Percentiles rank a stretch among this genome's conserved stretches.
Evolutionary conservation across 148 eudicot genomes (phyloP).

Genomic region (Cornus controversa): DNA sequence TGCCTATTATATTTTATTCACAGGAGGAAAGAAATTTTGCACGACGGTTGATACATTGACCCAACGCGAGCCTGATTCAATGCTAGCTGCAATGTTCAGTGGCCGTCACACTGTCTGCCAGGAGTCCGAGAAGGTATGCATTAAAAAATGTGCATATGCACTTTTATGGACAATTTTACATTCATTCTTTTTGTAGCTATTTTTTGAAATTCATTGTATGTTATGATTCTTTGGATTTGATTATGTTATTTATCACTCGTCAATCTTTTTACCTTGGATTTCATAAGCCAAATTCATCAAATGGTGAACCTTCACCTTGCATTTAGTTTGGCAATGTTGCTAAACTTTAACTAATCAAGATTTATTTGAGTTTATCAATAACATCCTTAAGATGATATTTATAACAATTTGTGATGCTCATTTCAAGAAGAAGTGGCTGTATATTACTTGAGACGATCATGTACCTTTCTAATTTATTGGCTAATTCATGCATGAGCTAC

Average conservation of each 20-base stretch:
- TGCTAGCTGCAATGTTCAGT: conserved; percentile 99
- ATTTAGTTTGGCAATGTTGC: background rate
- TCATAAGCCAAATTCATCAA: background rate
- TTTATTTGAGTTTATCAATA: too few relatives aligned
- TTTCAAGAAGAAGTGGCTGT: too few relatives aligned
- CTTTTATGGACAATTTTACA: background rate
- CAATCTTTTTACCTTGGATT: background rate
- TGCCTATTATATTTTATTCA: conserved; percentile 9
- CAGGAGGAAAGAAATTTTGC: conserved; percentile 87
- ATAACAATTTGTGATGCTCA: too few relatives aligned
- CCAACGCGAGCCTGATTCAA: conserved; percentile 88
- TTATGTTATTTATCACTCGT: background rate
- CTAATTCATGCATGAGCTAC: too few relatives aligned
- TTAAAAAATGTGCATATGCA: background rate
- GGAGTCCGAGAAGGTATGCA: conserved; percentile 66
- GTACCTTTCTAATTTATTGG: too few relatives aligned
- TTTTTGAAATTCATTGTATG: background rate
- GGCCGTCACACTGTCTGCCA: conserved; percentile 82
- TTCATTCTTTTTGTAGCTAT: background rate
- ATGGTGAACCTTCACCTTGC: background rate
- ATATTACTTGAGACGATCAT: too few relatives aligned
- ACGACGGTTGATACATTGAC: conserved; percentile 86
- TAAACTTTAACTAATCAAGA: background rate
- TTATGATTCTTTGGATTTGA: conserved; percentile 1
- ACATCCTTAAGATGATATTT: too few relatives aligned